phyloP scores from a whole-genome alignment of 345 rosid genomes.

The Dovyalis caffra region DNA sequence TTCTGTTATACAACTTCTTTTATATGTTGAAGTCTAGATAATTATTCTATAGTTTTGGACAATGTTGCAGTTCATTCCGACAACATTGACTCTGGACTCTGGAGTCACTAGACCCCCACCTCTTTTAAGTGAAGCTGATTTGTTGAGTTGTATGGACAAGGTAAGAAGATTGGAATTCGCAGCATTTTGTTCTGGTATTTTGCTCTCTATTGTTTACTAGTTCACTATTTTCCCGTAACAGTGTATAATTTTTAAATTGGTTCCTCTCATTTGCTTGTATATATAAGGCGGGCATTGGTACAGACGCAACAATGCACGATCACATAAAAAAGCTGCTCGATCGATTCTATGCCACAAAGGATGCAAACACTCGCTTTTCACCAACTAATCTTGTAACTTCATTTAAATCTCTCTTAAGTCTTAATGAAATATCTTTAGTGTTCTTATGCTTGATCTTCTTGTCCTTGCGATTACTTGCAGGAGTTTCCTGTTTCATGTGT shows the following conservation, averaged over 20 bases:
- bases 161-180: slow-evolving; percentile 35
- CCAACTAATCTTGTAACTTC: slow-evolving; percentile 82
- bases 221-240: background rate
- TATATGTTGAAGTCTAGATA: slow-evolving; percentile 17
- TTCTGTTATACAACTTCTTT: background rate
- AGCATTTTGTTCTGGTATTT: slow-evolving; percentile 3
- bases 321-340: slow-evolving; percentile 97
- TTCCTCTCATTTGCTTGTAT: slow-evolving; percentile 15
- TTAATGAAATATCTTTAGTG: background rate
- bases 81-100: slow-evolving; percentile 81
- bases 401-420: background rate
- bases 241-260: background rate
- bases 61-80: slow-evolving; percentile 73
- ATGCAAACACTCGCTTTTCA: slow-evolving; percentile 75
- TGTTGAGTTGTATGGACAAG: slow-evolving; percentile 96
- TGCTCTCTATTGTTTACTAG: background rate
- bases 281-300: slow-evolving; percentile 89
- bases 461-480: background rate
- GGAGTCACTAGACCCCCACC: slow-evolving; percentile 95
- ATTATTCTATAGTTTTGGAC: slow-evolving; percentile 25
- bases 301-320: slow-evolving; percentile 99
- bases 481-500: background rate
- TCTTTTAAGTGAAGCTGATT: slow-evolving; percentile 87
- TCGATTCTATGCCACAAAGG: slow-evolving; percentile 91
- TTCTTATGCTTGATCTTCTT: slow-evolving; percentile 4